Evolutionary conservation across 2,329 filamentous ascomycete genomes (phyloP), one percentile per base, ranked within the genome.

Genomic region (Arthrobotrys sinensis): DNA sequence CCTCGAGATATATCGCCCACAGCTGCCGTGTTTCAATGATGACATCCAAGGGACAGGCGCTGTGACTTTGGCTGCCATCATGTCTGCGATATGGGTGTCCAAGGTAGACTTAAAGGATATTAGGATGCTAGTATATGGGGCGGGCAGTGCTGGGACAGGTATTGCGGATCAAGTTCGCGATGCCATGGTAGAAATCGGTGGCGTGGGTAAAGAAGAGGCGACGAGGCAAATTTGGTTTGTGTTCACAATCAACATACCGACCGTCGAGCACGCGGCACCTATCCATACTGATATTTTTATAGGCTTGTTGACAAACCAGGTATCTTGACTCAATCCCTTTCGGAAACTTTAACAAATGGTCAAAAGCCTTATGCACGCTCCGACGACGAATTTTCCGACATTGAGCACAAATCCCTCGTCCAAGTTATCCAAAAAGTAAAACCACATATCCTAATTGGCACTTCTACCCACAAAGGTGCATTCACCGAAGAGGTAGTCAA

Each of bases 31-130:
- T 83, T 97, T 97, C 87, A 97, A 97, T 82, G 94, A 97, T 75
- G 93, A 97, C 83, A 90, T 97, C 0, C 93, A 97, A 83, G 94
- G 93, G 0, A 97, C 94, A 0, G 94, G 93, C 0, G 95, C 92
- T 76, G 93, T 97, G 0, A 95, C 94, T 0, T 87, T 97, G 0
- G 93, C 93, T 0, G 93, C 92, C 0, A 91, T 97, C 79, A 90
- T 93, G 86, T 90, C 93, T 0, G 93, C 89, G 0, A 86, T 94
- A 6, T 89, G 92, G 76, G 90, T 95, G 6, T 90, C 87, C 77
- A 87, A 89, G 1, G 85, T 91, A 66, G 89, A 91, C 65, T 86
- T 96, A 46, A 85, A 86, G 7, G 92, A 96, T 75, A 84, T 92
- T 12, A 88, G 91, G 34, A 87, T 96, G 72, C 88, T 96, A 0